Base-by-base conservation (phyloP, 2,329 filamentous ascomycete genomes). In the Arthrobotrys iridis region DNA sequence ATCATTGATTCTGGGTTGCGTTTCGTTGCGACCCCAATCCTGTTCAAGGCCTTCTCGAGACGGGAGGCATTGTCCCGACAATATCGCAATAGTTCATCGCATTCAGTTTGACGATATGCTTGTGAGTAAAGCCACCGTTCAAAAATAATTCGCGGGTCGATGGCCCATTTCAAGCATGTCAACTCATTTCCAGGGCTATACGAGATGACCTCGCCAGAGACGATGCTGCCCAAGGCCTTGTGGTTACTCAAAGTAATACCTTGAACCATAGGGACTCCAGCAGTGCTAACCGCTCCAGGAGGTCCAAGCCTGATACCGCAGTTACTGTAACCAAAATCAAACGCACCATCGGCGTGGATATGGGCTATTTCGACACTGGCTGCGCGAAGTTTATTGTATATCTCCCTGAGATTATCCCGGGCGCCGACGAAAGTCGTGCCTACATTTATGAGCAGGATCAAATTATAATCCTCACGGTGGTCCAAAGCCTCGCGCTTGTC, bases 171-270 rank as follows among this genome's bases (percentile, higher is more conserved):
- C 18, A 72, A 15, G 1, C 20, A 6, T 11, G 67, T 26, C 11
- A 64, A 59, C 20, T 64, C 22, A 15, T 35, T 50, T 20, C 33
- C 37, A 22, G 62, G 62, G 22, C 35, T 41, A 22, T 35, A 58
- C 5, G 28, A 64, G 3, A 64, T 40, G 8, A 64, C 48, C 24
- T 72, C 46, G 2, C 67, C 67, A 11, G 46, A 72, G 5, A 72
- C 58, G n/a, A 72, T 50, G 20, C 28, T 28, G 4, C 67, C 67
- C 37, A 72, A 28, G 0, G 37, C 67, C 20, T 72, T 71, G 15
- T 71, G 66, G n/a, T 71, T 60, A 30, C 67, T 72, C 1, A 72
- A 3, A n/a, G 67, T 72, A 1, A 72, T 48, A 6, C 67, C 67
- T 41, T 72, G 67, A 3, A 64, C 67, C 18, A 58, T 57, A 1